Evolutionary conservation across 169 alveolate species (phyloP), one percentile per base, ranked within the genome.

Genomic region (Eimeria falciformis): DNA sequence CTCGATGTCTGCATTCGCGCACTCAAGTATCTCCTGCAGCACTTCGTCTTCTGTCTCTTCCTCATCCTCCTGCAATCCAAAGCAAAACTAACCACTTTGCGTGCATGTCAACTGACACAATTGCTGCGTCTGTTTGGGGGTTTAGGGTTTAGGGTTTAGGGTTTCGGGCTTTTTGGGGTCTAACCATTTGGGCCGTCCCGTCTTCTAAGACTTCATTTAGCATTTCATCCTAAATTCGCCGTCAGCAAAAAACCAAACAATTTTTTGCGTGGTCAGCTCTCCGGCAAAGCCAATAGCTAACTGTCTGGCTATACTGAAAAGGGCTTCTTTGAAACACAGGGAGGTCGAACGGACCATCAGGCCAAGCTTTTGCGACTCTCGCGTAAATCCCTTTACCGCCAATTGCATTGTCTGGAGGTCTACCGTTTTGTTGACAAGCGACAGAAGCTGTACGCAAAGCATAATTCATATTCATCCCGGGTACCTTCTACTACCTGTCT

Each of bases 311-410:
- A n/a, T n/a, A n/a, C n/a, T n/a, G n/a, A n/a, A n/a, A n/a, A n/a
- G n/a, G n/a, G n/a, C n/a, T n/a, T n/a, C n/a, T n/a, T n/a, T n/a
- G n/a, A n/a, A n/a, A n/a, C n/a, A n/a, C n/a, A n/a, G n/a, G n/a
- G n/a, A n/a, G n/a, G n/a, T n/a, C n/a, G n/a, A n/a, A n/a, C n/a
- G 0, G 33, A 71, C 83, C 83, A 71, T 23, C 27, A 71, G 43
- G 53, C 83, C 83, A 2, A 71, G 83, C 27, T 71, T 71, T 29
- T 33, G 83, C 12, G 83, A 71, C 83, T 71, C 83, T 18, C 83
- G 53, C 25, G 83, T 71, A 56, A 71, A 71, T 53, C 83, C 83
- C 27, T 71, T 71, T 27, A 71, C 83, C 9, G 83, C 83, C 83
- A 71, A 21, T 43, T 71, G 83, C 83, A 71, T 71, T 7, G 83